Percentiles rank a stretch among this genome's conserved stretches.
These are phyloP conservation scores for Microcyclospora tardicrescens DNA, from an alignment of 2,329 filamentous ascomycete genomes.

Conservation along the genomic window DNA sequence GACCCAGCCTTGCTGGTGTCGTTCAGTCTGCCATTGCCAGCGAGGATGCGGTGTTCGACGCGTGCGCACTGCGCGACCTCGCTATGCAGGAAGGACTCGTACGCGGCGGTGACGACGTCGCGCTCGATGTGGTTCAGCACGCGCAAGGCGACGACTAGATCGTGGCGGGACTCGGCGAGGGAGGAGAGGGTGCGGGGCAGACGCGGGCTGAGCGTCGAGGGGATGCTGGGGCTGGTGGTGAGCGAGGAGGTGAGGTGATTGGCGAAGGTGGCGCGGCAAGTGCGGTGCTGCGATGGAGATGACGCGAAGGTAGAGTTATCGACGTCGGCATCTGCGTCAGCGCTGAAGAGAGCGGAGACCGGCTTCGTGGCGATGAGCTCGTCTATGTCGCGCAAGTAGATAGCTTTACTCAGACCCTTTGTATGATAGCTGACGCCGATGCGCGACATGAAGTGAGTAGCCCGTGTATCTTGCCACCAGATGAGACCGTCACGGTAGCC, in stretches of 20 bases:
- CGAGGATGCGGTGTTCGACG: constrained; percentile 26
- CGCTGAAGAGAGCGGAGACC: background rate
- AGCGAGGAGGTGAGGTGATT: constrained; percentile 14
- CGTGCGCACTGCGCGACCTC: constrained; percentile 66
- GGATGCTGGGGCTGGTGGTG: constrained; percentile 1
- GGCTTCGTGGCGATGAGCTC: constrained; percentile 36
- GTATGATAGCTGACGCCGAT: constrained; percentile 68
- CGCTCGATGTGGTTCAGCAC: constrained; percentile 80
- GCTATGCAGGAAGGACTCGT: constrained; percentile 80
- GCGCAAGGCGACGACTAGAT: constrained; percentile 78
- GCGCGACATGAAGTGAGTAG: constrained; percentile 65
- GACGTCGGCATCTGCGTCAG: background rate
- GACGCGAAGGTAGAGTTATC: background rate
- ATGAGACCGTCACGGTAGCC: constrained; percentile 58
- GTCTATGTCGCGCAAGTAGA: constrained; percentile 73
- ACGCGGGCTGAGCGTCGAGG: constrained; percentile 25
- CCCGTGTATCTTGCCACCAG: constrained; percentile 79
- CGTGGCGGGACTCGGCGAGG: constrained; percentile 73
- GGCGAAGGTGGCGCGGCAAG: constrained; percentile 21
- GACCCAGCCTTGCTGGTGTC: background rate
- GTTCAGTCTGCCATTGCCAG: background rate
- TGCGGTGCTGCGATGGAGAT: constrained; percentile 4
- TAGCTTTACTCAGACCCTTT: constrained; percentile 63
- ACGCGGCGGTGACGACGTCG: constrained; percentile 76
- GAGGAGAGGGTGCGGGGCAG: constrained; percentile 70